Evolutionary conservation across 2,329 filamentous ascomycete genomes (phyloP).

Genomic region (Talaromyces pinophilus): DNA sequence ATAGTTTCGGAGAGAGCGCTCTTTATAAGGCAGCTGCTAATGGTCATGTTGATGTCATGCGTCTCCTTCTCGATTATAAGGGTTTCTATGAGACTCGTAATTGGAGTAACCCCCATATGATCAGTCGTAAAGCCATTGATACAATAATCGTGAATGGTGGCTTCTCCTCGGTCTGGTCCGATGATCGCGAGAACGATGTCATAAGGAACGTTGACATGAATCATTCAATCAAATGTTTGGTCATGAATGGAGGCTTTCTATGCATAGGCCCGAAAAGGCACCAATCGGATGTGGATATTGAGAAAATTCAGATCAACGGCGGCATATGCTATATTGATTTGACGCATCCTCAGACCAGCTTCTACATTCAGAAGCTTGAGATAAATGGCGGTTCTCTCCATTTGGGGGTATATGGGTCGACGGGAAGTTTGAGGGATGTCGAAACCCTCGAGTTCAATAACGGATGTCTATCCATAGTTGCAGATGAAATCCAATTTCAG

Average conservation of each 20-base stretch:
- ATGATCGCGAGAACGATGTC: neutral
- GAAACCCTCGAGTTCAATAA: constrained; percentile 22
- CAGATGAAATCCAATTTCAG: neutral
- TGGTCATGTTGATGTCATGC: constrained; percentile 3
- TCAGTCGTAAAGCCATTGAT: neutral
- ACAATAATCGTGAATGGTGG: neutral
- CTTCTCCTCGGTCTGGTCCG: neutral
- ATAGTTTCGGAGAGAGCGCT: neutral
- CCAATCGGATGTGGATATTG: neutral
- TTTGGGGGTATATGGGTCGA: neutral
- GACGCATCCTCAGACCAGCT: neutral
- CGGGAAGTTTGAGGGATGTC: too few relatives aligned
- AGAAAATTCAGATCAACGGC: neutral
- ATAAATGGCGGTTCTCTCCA: neutral
- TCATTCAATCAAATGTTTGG: neutral
- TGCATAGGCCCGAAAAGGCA: neutral
- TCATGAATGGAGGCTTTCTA: neutral
- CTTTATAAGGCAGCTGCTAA: neutral
- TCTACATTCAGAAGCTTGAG: neutral
- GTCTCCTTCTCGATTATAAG: neutral
- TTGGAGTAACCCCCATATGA: neutral
- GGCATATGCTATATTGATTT: constrained; percentile 1
- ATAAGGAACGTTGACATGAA: neutral
- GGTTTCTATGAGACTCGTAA: neutral
- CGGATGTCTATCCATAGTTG: constrained; percentile 15